Evolutionary conservation across 1,284 basidiomycete species (phyloP), one percentile per base, ranked within the genome.

Genomic region (Schizophyllum amplum): DNA sequence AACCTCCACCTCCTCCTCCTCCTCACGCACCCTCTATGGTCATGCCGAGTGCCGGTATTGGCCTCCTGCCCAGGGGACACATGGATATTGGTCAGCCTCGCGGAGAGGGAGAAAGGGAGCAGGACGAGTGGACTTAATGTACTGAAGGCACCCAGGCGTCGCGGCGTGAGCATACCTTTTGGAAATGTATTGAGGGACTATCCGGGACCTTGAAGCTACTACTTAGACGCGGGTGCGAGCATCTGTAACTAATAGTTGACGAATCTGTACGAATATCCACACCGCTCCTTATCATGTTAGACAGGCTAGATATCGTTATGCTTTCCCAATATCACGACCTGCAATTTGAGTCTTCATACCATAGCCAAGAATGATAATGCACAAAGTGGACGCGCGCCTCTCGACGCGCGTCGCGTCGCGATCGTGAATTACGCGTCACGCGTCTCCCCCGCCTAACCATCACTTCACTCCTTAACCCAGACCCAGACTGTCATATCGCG

Each of bases 1-100:
- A 68, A 26, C 68, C 70, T 17, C 56, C 61, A n/a, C 24, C 47
- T 17, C 5, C 23, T n/a, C 17, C 27, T 0, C 55, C 58, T 1
- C 33, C 55, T 0, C 57, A 57, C 11, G 55, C 59, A 21, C 51
- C 58, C 13, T 58, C 59, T 25, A 42, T 42, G 33, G n/a, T n/a
- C n/a, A 42, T 42, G 33, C 33, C 11, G 33, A 42, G 33, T 42
- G 33, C 33, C 17, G 33, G 33, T 17, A 42, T 42, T 13, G 33
- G 33, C 33, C 33, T 42, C 33, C 11, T 42, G 33, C 33, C 33
- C 33, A 42, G 33, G 17, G 33, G 33, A 17, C 33, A 42, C 7
- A 42, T 42, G 33, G 33, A 42, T 42, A 42, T 42, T 13, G 33
- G 33, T 17, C 33, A 42, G 17, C 33, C 33, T 42, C 33, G 33